These are phyloP conservation scores for Globisporangium recalcitrans DNA, from an alignment of 352 stramenopile species.

Conservation along the genomic window DNA sequence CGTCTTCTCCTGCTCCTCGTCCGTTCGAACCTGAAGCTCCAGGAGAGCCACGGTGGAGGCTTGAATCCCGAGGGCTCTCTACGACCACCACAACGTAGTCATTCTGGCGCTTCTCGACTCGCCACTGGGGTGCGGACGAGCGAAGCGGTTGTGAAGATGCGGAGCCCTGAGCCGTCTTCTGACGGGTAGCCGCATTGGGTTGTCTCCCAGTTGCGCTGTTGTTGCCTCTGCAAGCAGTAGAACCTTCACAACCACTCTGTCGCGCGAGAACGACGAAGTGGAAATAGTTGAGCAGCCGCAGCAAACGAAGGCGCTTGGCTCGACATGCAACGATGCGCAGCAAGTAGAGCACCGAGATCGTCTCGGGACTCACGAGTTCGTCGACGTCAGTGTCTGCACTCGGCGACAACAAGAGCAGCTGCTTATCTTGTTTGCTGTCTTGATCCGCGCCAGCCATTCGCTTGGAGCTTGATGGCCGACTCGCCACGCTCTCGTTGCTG, in stretches of 20 bases:
- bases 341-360: slow-evolving; percentile 34
- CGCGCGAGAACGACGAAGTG: slow-evolving; percentile 30
- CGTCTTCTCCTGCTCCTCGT: too few species aligned
- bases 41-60: background rate
- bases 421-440: background rate
- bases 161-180: background rate
- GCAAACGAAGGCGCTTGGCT: slow-evolving; percentile 27
- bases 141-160: background rate
- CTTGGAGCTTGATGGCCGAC: background rate
- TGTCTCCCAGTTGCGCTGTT: background rate
- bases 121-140: background rate
- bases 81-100: slow-evolving; percentile 26
- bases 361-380: slow-evolving; percentile 21
- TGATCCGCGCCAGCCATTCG: background rate
- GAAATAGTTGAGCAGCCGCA: slow-evolving; percentile 48
- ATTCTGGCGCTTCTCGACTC: slow-evolving; percentile 16
- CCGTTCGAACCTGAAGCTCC: background rate
- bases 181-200: background rate
- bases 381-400: background rate
- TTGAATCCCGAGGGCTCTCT: background rate
- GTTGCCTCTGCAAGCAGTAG: background rate
- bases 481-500: background rate
- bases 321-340: slow-evolving; percentile 37
- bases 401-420: slow-evolving; percentile 6
- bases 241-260: background rate